Conservation (phyloP, 2,329 filamentous ascomycete species). For the Diaporthe humulicola region DNA sequence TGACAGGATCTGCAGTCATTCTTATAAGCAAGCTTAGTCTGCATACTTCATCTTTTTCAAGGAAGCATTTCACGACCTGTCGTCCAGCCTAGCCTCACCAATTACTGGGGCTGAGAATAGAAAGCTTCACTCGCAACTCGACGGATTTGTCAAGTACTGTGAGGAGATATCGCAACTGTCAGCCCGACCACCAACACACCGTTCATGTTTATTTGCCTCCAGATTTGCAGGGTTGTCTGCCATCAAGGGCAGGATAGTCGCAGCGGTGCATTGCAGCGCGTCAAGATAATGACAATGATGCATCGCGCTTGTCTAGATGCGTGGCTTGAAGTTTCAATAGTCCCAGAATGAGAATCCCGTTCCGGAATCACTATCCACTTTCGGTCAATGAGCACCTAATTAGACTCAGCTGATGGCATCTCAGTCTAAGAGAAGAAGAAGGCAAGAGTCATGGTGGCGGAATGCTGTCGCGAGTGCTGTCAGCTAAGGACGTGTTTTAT, state of each 20-base stretch:
- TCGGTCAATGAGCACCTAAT: no score
- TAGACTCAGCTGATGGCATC: not conserved
- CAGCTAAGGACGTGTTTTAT: not conserved
- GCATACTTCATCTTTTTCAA: not conserved
- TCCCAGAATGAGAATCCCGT: not conserved
- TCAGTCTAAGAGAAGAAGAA: not conserved
- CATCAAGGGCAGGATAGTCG: not conserved
- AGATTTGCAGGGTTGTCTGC: not conserved
- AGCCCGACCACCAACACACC: not conserved
- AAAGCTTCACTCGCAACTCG: no score
- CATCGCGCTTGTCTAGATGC: not conserved
- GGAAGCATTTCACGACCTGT: not conserved
- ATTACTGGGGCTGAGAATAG: no score
- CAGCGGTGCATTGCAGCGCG: not conserved
- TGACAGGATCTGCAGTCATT: conserved; percentile 22
- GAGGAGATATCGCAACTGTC: not conserved
- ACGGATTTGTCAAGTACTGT: no score
- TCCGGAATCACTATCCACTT: no score
- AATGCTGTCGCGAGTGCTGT: not conserved
- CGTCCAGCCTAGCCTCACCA: not conserved
- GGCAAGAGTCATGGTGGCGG: not conserved
- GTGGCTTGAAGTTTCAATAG: not conserved
- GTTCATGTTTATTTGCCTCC: not conserved
- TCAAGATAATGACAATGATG: not conserved
- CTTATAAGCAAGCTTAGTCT: conserved; percentile 4